phyloP scores from a whole-genome alignment of 345 rosid species.

The Melaleuca quinquenervia region DNA sequence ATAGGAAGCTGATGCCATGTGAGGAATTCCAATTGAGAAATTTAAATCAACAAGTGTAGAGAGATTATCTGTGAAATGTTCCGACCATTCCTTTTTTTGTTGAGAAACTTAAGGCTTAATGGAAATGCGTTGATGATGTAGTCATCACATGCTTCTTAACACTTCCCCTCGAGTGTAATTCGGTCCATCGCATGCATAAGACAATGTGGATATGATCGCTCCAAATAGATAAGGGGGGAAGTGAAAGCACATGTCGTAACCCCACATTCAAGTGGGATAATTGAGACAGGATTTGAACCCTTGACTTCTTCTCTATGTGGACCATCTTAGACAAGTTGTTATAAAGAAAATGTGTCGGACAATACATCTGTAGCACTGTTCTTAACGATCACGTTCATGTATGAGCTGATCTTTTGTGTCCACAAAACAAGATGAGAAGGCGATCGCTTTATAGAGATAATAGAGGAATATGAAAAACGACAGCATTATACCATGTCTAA shows the following conservation, averaged over 20 bases:
- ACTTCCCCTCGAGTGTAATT: neutral
- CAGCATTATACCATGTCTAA: neutral
- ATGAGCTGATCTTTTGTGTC: neutral
- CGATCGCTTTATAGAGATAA: neutral
- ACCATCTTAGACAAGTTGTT: neutral
- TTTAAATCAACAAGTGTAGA: neutral
- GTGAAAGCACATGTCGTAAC: neutral
- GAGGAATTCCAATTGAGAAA: neutral
- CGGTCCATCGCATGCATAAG: neutral
- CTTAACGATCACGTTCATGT: accelerated
- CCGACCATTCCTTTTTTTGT: neutral
- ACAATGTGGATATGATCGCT: neutral
- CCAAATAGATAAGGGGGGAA: neutral
- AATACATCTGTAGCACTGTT: neutral
- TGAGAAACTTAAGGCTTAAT: neutral
- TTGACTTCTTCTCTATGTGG: neutral
- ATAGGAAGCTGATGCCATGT: neutral
- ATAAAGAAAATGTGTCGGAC: neutral
- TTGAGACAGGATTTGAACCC: neutral
- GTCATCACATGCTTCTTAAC: neutral
- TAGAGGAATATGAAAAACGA: neutral
- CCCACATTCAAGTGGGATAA: neutral
- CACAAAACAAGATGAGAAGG: neutral
- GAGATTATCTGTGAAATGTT: neutral
- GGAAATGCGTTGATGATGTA: neutral